Percentiles rank a stretch among this genome's conserved stretches.
phyloP scores from a whole-genome alignment of 306 rosid species.

The Cyclanthera cordifolia region DNA sequence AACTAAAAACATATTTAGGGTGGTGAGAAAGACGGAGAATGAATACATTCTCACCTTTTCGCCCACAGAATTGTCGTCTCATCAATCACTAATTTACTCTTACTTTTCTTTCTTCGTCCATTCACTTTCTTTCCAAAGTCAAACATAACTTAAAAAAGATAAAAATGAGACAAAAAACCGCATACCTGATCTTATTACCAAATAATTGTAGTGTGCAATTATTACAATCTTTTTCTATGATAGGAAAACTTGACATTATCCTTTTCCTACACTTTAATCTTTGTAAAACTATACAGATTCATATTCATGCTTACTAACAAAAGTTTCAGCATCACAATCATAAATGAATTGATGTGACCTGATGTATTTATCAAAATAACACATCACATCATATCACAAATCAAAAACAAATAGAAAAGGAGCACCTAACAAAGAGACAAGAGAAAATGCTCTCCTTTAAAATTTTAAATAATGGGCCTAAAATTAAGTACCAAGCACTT shows the following conservation, averaged over 20 bases:
- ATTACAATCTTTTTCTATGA: not conserved
- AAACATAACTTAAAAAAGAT: too few species aligned
- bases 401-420: too few species aligned
- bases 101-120: too few species aligned
- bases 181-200: too few species aligned
- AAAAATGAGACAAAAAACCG: too few species aligned
- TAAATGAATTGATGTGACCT: slow-evolving; percentile 10
- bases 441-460: not conserved
- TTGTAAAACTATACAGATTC: not conserved
- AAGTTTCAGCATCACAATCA: not conserved
- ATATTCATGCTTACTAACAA: not conserved
- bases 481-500: not conserved
- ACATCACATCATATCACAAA: slow-evolving; percentile 6
- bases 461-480: not conserved
- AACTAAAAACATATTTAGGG: too few species aligned
- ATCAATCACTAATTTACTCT: too few species aligned
- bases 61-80: too few species aligned
- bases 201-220: not conserved
- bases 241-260: not conserved
- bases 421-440: not conserved
- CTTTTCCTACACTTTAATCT: not conserved
- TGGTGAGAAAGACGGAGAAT: too few species aligned
- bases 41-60: too few species aligned
- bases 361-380: slow-evolving; percentile 6
- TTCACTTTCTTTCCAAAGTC: too few species aligned